phyloP scores from a whole-genome alignment of 129 eudicot genomes.

The Escallonia rubra region DNA sequence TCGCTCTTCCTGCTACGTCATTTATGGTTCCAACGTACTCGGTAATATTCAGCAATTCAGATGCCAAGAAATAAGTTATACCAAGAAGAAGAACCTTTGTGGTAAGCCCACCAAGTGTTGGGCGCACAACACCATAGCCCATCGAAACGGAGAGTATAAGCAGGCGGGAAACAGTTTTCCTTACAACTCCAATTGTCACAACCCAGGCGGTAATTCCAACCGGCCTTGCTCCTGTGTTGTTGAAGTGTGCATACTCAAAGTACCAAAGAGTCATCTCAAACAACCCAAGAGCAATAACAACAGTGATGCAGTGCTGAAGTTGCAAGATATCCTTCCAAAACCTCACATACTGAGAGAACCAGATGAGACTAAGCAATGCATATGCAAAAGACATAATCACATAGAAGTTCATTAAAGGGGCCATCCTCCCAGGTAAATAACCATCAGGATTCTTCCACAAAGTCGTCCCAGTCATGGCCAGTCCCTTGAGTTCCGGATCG shows the following conservation, averaged over 20 bases:
- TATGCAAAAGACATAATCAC: conserved; percentile 72
- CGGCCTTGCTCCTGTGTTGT: conserved; percentile 86
- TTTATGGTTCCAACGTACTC: conserved; percentile 94
- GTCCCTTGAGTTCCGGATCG: conserved; percentile 71
- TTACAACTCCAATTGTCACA: conserved; percentile 82
- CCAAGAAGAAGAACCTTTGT: conserved; percentile 89
- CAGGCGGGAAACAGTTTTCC: conserved; percentile 79
- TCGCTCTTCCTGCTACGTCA: conserved; percentile 92
- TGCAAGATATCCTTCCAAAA: conserved; percentile 80
- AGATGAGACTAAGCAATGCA: conserved; percentile 51
- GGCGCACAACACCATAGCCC: conserved; percentile 99
- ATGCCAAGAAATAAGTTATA: conserved; percentile 73
- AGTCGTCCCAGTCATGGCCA: conserved; percentile 75
- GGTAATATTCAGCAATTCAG: conserved; percentile 74
- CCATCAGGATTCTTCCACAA: conserved; percentile 94
- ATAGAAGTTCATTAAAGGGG: conserved; percentile 83
- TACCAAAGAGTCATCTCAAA: conserved; percentile 95
- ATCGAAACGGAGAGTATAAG: conserved; percentile 85
- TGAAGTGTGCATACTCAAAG: conserved; percentile 79
- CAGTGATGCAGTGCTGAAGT: conserved; percentile 91
- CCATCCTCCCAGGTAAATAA: conserved; percentile 96
- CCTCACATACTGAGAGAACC: conserved; percentile 84
- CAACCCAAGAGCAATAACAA: conserved; percentile 74
- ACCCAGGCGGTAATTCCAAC: conserved; percentile 88
- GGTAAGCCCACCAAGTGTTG: conserved; percentile 98